Percentiles rank a stretch among this genome's conserved stretches.
Conservation (phyloP, 805 yeast species). For the Millerago galiae region DNA sequence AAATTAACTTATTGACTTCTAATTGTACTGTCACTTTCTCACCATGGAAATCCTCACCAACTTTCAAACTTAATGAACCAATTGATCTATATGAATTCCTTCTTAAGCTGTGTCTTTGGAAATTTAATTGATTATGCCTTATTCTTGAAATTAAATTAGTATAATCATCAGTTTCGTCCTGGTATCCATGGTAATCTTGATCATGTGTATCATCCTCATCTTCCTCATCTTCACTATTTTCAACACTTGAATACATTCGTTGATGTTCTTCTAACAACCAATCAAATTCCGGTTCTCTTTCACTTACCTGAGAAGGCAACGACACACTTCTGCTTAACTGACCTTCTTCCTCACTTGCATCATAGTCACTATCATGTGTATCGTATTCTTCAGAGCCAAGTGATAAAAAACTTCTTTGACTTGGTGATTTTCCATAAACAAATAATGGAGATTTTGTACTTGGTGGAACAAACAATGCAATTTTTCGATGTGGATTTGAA, state of each 20-base stretch:
- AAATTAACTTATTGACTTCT: conserved; percentile 29
- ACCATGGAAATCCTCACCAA: conserved; percentile 24
- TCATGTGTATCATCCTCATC: conserved; percentile 10
- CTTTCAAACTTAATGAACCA: conserved; percentile 16
- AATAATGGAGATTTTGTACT: conserved; percentile 36
- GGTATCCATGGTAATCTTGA: conserved; percentile 20
- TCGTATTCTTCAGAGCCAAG: conserved; percentile 32
- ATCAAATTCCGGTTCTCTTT: conserved; percentile 28
- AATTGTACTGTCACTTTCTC: conserved; percentile 30
- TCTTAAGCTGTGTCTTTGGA: conserved; percentile 1
- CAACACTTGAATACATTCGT: conserved; percentile 28
- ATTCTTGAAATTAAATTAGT: conserved; percentile 18
- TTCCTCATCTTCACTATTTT: conserved; percentile 16
- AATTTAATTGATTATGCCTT: conserved; percentile 13
- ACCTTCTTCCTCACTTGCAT: conserved; percentile 25
- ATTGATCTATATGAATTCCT: conserved; percentile 18
- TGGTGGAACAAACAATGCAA: conserved; percentile 33
- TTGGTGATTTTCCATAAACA: conserved; percentile 26
- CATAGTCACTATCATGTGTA: conserved; percentile 24
- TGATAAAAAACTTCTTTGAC: conserved; percentile 33
- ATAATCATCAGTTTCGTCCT: conserved; percentile 17
- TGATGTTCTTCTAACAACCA: conserved; percentile 37
- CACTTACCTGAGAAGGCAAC: conserved; percentile 34
- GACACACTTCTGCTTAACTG: conserved; percentile 35
- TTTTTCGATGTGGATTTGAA: conserved; percentile 33